Evolutionary conservation across 257 asterid genomes (phyloP).

Genomic region (Salvia rosmarinus): DNA sequence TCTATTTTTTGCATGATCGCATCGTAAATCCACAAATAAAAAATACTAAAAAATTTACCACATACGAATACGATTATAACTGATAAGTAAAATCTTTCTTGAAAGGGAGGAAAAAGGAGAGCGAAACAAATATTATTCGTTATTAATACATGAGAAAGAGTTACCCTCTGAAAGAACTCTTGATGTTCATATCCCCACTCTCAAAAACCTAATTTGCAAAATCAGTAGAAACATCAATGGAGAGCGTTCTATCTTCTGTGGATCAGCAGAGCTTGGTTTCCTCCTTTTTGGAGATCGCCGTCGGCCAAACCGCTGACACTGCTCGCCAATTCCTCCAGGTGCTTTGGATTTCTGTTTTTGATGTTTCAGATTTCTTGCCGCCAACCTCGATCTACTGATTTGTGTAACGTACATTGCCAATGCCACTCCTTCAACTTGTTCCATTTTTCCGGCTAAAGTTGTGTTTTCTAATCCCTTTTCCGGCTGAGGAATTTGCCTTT

Average conservation of each 20-base stretch:
- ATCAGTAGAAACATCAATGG: slow-evolving; percentile 46
- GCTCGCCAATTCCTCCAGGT: slow-evolving; percentile 95
- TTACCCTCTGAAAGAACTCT: not conserved
- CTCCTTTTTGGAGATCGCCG: slow-evolving; percentile 86
- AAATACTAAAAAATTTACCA: no score
- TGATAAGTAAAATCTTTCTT: no score
- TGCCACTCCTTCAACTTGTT: not conserved
- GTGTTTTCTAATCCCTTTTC: not conserved
- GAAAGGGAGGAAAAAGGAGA: no score
- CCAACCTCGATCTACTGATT: slow-evolving; percentile 9
- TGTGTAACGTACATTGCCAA: no score
- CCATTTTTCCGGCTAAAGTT: no score
- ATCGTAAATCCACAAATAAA: no score
- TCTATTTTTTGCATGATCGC: no score
- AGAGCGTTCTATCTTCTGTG: slow-evolving; percentile 52
- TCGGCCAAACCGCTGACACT: slow-evolving; percentile 73
- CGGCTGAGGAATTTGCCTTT: no score
- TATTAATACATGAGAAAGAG: no score
- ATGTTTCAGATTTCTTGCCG: not conserved
- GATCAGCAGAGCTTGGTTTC: slow-evolving; percentile 75
- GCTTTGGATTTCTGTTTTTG: not conserved
- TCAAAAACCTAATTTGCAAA: slow-evolving; percentile 29
- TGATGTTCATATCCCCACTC: not conserved
- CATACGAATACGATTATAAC: no score
- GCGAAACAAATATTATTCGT: no score